Base-by-base conservation (phyloP, 2,329 filamentous ascomycete species). In the Pestalotiopsis sp. region DNA sequence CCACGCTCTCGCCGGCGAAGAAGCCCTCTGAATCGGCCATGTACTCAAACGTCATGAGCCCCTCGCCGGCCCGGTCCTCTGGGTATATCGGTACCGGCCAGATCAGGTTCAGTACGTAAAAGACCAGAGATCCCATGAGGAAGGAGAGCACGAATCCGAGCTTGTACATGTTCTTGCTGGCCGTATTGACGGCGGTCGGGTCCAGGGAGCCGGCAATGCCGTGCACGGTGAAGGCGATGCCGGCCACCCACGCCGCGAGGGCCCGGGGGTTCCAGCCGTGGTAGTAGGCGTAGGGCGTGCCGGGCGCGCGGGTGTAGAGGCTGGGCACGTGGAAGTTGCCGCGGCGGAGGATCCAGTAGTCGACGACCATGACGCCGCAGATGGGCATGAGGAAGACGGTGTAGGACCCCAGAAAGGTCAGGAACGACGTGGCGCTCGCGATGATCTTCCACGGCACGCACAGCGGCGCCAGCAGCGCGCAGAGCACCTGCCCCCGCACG, bases 401-500 rank as follows among this genome's bases (percentile, higher is more conserved):
- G 69, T 83, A 84, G 1, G 3, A 76, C 78, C 78, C 77, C 0
- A 84, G 72, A 68, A 84, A 84, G 7, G 80, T 83, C 2, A 83
- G 72, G 69, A 84, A 82, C 4, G 77, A 77, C 4, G 74, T 70
- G 0, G 82, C 82, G 5, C 75, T 80, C 25, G 78, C 76, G 65
- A 84, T 77, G 11, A 85, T 76, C 49, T 82, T 77, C 82, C 82
- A 84, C 1, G 82, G 82, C 14, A 81, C 77, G 13, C 81, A 74
- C 0, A 77, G 72, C 2, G 78, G 74, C 9, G 77, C 78, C 4
- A 83, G 72, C 2, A 83, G 60, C 7, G 77, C 77, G 67, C 81
- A 82, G 6, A 83, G 70, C 2, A 83, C 72, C 70, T 82, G 80
- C 14, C 82, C 83, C 17, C 82, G 74, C 5, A 77, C 73, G 66